Evolutionary conservation across 306 rosid genomes (phyloP).

Genomic region (Prunus davidiana): DNA sequence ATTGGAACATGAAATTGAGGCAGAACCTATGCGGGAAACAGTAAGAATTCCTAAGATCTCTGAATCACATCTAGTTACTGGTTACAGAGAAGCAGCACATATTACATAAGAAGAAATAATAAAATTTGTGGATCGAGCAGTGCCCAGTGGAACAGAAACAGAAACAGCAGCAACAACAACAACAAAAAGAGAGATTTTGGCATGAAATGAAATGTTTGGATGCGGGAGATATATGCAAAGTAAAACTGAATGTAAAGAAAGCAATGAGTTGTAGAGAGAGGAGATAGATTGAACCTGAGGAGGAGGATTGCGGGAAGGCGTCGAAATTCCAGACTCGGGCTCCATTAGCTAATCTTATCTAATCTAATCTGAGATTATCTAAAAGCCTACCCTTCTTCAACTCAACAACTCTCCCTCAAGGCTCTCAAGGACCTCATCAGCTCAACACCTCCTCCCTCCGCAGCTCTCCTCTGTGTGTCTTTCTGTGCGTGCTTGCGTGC

Average conservation of each 20-base stretch:
- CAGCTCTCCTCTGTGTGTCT: no score
- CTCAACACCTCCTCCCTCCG: no score
- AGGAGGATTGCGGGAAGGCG: slow-evolving; percentile 36
- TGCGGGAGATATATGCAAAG: no score
- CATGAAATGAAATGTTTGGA: background rate
- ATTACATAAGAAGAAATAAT: no score
- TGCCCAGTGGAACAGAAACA: no score
- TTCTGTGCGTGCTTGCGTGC: no score
- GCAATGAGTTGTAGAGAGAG: background rate
- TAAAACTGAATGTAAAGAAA: background rate
- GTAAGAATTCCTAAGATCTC: background rate
- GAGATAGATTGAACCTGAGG: slow-evolving; percentile 31
- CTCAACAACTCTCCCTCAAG: background rate
- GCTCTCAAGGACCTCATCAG: background rate
- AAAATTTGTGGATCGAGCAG: no score
- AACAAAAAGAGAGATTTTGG: background rate
- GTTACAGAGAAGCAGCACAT: background rate
- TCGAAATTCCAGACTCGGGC: slow-evolving; percentile 46
- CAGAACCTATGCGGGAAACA: background rate
- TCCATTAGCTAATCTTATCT: slow-evolving; percentile 34
- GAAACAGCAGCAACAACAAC: background rate
- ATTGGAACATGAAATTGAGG: background rate
- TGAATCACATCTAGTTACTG: background rate
- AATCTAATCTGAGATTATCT: background rate
- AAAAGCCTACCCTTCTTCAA: background rate